phyloP scores from a whole-genome alignment of 352 stramenopile genomes.

The Elongisporangium senticosum region DNA sequence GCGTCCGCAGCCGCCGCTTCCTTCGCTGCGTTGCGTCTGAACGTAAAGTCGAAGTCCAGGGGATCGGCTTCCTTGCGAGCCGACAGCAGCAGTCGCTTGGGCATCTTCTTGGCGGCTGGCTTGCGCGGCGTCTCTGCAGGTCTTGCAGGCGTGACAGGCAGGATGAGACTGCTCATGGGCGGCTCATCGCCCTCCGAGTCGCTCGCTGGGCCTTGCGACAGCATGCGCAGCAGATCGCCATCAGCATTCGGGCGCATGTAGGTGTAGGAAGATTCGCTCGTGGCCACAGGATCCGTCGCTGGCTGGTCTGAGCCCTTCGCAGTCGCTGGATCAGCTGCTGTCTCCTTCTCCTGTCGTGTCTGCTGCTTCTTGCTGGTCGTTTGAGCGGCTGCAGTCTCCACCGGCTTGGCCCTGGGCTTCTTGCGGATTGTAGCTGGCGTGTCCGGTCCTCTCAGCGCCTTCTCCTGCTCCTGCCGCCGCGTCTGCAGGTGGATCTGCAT shows the following conservation, averaged over 20 bases:
- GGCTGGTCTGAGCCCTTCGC: not conserved
- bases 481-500: conserved; percentile 16
- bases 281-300: not conserved
- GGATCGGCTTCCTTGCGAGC: conserved; percentile 19
- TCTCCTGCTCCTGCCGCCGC: conserved; percentile 14
- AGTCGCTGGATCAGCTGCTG: not conserved
- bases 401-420: conserved; percentile 9
- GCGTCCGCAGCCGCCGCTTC: conserved; percentile 14
- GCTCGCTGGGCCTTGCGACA: conserved; percentile 49
- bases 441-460: conserved; percentile 5
- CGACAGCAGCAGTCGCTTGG: conserved; percentile 17
- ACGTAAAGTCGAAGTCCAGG: conserved; percentile 51
- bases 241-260: not conserved
- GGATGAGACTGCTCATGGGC: conserved; percentile 48
- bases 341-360: conserved; percentile 9
- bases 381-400: not conserved
- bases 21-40: conserved; percentile 23
- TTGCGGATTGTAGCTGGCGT: not conserved
- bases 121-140: conserved; percentile 17
- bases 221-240: conserved; percentile 36
- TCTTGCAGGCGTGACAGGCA: conserved; percentile 26
- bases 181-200: conserved; percentile 50
- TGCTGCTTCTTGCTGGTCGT: not conserved
- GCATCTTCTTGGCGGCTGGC: conserved; percentile 10
- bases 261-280: not conserved